These are phyloP conservation scores for Botrytis hyacinthi DNA, from an alignment of 2,329 filamentous ascomycete species.

Conservation along the genomic window DNA sequence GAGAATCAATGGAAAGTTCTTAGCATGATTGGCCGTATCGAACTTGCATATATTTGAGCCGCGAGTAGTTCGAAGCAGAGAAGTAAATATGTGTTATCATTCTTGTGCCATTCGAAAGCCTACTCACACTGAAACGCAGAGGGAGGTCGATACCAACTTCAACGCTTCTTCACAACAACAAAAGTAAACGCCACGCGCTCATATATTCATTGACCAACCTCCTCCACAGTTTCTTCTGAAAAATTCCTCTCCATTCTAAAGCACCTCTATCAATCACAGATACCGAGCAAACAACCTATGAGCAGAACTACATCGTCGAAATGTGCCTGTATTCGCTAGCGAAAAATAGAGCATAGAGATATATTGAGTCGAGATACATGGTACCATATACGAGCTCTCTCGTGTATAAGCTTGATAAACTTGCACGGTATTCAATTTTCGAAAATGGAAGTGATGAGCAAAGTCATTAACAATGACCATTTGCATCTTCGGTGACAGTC, in stretches of 20 bases:
- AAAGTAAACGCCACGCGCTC: neutral
- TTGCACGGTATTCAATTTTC: neutral
- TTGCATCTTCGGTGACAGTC: neutral
- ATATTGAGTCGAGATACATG: too few relatives aligned
- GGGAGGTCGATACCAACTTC: too few relatives aligned
- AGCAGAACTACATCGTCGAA: neutral
- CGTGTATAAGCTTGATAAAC: neutral
- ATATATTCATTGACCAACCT: too few relatives aligned
- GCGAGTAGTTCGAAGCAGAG: neutral
- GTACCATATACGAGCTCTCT: neutral
- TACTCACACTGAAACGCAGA: too few relatives aligned
- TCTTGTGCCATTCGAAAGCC: neutral
- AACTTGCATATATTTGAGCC: neutral
- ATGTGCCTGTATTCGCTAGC: neutral
- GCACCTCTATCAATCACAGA: neutral
- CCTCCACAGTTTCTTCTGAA: too few relatives aligned
- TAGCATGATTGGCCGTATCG: neutral
- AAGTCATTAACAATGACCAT: neutral
- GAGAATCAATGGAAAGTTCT: neutral
- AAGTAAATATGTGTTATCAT: rapidly evolving
- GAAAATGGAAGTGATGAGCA: neutral
- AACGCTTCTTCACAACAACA: too few relatives aligned
- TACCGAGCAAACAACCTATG: neutral
- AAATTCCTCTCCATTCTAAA: neutral
- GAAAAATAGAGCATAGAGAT: too few relatives aligned